Percentiles rank a stretch among this genome's conserved stretches.
Evolutionary conservation across 164 flowering plant species (phyloP).

Genomic region (Sextonia rubra): DNA sequence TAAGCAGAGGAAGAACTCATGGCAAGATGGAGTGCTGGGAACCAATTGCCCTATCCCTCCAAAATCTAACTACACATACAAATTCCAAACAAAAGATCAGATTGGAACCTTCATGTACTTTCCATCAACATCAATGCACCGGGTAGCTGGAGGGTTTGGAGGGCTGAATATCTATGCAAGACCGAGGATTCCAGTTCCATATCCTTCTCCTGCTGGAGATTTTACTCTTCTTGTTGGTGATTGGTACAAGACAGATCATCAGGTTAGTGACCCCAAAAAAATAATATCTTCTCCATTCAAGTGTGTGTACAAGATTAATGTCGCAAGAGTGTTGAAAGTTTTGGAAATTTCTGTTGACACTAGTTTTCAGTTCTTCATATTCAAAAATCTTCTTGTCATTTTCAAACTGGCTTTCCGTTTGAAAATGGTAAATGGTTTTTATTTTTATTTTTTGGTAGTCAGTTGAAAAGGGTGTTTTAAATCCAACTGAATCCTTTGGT

Average conservation of each 20-base stretch:
- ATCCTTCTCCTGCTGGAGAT: conserved; percentile 50
- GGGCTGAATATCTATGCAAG: conserved; percentile 52
- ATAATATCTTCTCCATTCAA: not conserved
- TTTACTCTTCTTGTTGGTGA: conserved; percentile 69
- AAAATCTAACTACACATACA: conserved; percentile 62
- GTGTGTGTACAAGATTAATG: not conserved
- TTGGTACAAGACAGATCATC: conserved; percentile 67
- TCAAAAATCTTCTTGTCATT: not conserved
- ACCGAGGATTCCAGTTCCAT: conserved; percentile 67
- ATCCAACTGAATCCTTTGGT: not conserved
- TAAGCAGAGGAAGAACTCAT: conserved; percentile 82
- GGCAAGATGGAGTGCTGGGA: conserved; percentile 94
- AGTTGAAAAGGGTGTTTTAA: not conserved
- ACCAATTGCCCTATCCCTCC: conserved; percentile 93
- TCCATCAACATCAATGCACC: conserved; percentile 68
- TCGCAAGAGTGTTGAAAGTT: not conserved
- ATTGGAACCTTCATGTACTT: conserved; percentile 72
- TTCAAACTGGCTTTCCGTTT: not conserved
- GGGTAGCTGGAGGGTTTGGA: conserved; percentile 78
- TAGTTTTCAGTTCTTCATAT: not conserved
- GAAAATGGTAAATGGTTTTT: not conserved
- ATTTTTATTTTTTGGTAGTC: not conserved
- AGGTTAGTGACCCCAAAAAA: conserved; percentile 33
- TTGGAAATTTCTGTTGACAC: not conserved
- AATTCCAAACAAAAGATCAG: conserved; percentile 76